A percentile compares a stretch with the other conserved stretches of the same genome.
Evolutionary conservation across 495 filamentous ascomycete genomes (phyloP).

Genomic region (Aspergillus nidulans): DNA sequence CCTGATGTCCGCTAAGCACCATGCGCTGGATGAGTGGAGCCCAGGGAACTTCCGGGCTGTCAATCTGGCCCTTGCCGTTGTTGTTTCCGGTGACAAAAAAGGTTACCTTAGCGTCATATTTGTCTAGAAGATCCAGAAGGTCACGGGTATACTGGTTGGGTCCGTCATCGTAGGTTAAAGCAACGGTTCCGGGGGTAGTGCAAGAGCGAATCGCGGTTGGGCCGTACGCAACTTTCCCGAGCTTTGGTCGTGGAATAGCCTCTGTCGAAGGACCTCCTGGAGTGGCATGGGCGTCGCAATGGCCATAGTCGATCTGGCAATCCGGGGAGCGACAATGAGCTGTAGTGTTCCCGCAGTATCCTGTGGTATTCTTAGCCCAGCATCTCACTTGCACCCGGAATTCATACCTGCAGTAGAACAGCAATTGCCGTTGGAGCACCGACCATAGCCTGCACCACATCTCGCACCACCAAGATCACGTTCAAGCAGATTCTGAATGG

Average conservation of each 20-base stretch:
- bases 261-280: slow-evolving; percentile 60
- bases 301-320: slow-evolving; percentile 64
- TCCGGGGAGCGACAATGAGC: slow-evolving; percentile 66
- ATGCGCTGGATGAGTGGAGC: slow-evolving; percentile 63
- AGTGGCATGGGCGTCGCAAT: slow-evolving; percentile 63
- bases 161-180: slow-evolving; percentile 77
- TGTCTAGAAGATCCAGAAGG: slow-evolving; percentile 64
- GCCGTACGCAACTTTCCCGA: slow-evolving; percentile 57
- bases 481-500: slow-evolving; percentile 6
- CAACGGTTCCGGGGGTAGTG: slow-evolving; percentile 56
- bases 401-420: slow-evolving; percentile 60
- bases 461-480: slow-evolving; percentile 23
- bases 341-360: slow-evolving; percentile 56
- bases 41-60: slow-evolving; percentile 54
- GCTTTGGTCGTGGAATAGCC: slow-evolving; percentile 51
- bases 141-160: slow-evolving; percentile 65
- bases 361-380: slow-evolving; percentile 19
- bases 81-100: slow-evolving; percentile 80
- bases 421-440: slow-evolving; percentile 54
- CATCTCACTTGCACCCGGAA: background rate
- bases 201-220: slow-evolving; percentile 65
- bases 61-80: slow-evolving; percentile 66
- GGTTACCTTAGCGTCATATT: slow-evolving; percentile 64
- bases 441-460: slow-evolving; percentile 42
- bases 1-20: slow-evolving; percentile 68